Percentiles rank a stretch among this genome's conserved stretches.
Conservation (phyloP, 352 stramenopile genomes). For the Phytophthora syringae region DNA sequence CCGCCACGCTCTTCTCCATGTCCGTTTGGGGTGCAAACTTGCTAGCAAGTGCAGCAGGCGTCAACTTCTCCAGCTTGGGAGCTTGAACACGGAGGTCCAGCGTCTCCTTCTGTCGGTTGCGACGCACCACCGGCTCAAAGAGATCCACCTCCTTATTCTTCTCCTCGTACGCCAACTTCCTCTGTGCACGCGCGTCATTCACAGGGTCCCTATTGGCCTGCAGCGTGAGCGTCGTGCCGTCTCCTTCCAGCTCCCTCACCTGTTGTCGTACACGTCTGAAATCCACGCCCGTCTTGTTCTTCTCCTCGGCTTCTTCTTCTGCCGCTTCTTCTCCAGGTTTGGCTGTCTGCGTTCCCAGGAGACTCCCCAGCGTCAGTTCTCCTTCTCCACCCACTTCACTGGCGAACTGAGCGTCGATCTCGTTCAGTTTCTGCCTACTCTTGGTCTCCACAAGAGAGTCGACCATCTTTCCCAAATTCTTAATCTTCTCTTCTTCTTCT, state of each 20-base stretch:
- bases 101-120: slow-evolving; percentile 94
- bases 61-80: slow-evolving; percentile 78
- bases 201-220: slow-evolving; percentile 76
- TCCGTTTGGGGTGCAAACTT: slow-evolving; percentile 94
- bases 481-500: slow-evolving; percentile 59
- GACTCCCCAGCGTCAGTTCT: slow-evolving; percentile 34
- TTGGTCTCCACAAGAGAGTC: slow-evolving; percentile 56
- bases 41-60: slow-evolving; percentile 84
- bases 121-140: slow-evolving; percentile 91
- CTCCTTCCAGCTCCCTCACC: slow-evolving; percentile 69
- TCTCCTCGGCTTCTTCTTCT: slow-evolving; percentile 28
- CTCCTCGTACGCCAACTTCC: slow-evolving; percentile 91
- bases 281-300: slow-evolving; percentile 39
- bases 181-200: slow-evolving; percentile 84
- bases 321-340: slow-evolving; percentile 42
- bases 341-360: slow-evolving; percentile 46
- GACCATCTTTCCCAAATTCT: slow-evolving; percentile 57
- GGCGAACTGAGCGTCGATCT: slow-evolving; percentile 60
- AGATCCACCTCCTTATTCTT: slow-evolving; percentile 89
- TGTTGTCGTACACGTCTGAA: slow-evolving; percentile 78
- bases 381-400: slow-evolving; percentile 17
- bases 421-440: slow-evolving; percentile 56
- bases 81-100: slow-evolving; percentile 94
- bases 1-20: slow-evolving; percentile 88
- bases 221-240: slow-evolving; percentile 55